Conservation (phyloP, 768 basidiomycete genomes). For the Coprinellus aureogranulatus region DNA sequence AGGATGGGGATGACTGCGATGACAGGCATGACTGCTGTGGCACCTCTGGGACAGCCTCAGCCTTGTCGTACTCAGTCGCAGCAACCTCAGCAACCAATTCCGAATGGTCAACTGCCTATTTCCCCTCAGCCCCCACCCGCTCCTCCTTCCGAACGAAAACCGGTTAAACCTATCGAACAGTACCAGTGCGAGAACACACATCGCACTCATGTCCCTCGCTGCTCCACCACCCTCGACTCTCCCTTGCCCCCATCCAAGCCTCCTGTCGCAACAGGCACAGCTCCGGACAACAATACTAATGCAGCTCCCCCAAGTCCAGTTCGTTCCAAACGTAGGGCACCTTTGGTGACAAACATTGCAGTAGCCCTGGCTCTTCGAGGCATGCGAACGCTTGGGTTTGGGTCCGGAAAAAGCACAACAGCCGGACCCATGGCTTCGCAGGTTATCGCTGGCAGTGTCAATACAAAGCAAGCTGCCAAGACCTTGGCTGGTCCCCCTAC, state of each 20-base stretch:
- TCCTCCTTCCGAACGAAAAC: too few relatives aligned
- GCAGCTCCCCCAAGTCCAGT: background rate
- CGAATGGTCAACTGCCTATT: too few relatives aligned
- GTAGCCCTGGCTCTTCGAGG: slow-evolving; percentile 15
- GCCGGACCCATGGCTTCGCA: slow-evolving; percentile 55
- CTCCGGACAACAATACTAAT: background rate
- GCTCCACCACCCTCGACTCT: background rate
- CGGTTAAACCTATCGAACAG: background rate
- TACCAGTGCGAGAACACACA: background rate
- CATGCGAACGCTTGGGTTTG: slow-evolving; percentile 15
- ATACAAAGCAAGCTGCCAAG: slow-evolving; percentile 4
- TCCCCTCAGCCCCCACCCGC: too few relatives aligned
- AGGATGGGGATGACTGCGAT: slow-evolving; percentile 16
- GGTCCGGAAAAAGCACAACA: slow-evolving; percentile 52
- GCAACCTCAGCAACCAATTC: slow-evolving; percentile 14
- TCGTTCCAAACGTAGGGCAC: background rate
- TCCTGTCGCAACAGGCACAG: background rate
- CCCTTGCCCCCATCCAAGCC: background rate
- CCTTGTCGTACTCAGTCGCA: slow-evolving; percentile 8
- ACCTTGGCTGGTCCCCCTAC: slow-evolving; percentile 1
- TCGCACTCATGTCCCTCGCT: background rate
- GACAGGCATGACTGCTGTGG: slow-evolving; percentile 11
- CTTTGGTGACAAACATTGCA: slow-evolving; percentile 1
- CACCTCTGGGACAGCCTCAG: slow-evolving; percentile 7
- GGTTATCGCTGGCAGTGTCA: slow-evolving; percentile 30